These are phyloP conservation scores for Parafenestella ontariensis DNA, from an alignment of 2,329 filamentous ascomycete species.

Conservation along the genomic window DNA sequence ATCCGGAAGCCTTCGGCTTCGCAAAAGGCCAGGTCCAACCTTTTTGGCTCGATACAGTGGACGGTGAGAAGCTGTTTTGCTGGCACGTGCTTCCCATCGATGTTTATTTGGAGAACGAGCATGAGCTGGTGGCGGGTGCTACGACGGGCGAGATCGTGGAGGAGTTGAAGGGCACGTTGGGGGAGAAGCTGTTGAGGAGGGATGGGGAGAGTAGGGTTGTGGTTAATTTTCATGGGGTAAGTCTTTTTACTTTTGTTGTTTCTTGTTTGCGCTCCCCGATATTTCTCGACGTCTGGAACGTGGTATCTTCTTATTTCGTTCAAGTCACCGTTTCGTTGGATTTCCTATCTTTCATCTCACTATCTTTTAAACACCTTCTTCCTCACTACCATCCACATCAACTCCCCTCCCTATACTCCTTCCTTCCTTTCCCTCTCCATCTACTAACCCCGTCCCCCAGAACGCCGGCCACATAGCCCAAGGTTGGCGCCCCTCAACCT, in stretches of 20 bases:
- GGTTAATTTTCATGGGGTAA: slow-evolving; percentile 69
- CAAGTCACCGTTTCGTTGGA: not conserved
- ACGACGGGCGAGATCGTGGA: slow-evolving; percentile 50
- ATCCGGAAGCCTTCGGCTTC: slow-evolving; percentile 85
- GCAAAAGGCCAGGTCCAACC: slow-evolving; percentile 91
- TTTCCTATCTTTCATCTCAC: slow-evolving; percentile 8
- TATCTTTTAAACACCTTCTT: too few species aligned
- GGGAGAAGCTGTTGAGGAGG: slow-evolving; percentile 59
- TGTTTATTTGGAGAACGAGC: slow-evolving; percentile 76
- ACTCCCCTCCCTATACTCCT: not conserved
- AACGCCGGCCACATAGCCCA: slow-evolving; percentile 90
- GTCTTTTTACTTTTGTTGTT: slow-evolving; percentile 28
- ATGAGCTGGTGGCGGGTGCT: slow-evolving; percentile 54
- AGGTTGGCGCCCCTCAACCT: slow-evolving; percentile 75
- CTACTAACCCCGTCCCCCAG: slow-evolving; percentile 46
- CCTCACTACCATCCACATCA: not conserved
- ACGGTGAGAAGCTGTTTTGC: slow-evolving; percentile 79
- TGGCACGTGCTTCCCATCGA: slow-evolving; percentile 90
- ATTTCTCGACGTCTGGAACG: too few species aligned
- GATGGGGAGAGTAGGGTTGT: slow-evolving; percentile 62
- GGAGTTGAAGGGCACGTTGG: slow-evolving; percentile 57
- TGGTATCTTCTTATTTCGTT: not conserved
- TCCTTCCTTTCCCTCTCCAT: slow-evolving; percentile 24
- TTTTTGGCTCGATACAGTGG: slow-evolving; percentile 76
- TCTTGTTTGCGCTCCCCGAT: not conserved